Base-by-base conservation (phyloP, 495 filamentous ascomycete species). In the Lineolata rhizophorae region DNA sequence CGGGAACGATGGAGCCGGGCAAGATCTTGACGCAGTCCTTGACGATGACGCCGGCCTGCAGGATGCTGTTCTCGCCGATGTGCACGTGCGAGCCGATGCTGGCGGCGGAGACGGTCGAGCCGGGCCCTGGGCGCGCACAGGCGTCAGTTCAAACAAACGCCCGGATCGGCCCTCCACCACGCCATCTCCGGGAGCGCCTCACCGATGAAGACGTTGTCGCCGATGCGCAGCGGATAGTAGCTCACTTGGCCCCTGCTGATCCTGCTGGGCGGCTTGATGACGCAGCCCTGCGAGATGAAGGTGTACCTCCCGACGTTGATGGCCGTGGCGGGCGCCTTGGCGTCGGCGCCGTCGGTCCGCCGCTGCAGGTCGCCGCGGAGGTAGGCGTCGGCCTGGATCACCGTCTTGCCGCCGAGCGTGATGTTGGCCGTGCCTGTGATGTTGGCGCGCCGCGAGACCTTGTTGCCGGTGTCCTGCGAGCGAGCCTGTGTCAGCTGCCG, bases 371-470 rank as follows among this genome's bases (percentile, higher is more conserved):
- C 90, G 26, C 85, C 87, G 27, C 87, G 76, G 47, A 97, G 83
- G 45, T 80, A 76, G 40, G 76, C 84, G 45, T 90, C 78, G 34
- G 80, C 72, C 55, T 82, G 73, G 48, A 97, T 90, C 41, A 94
- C 78, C 6, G 81, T 87, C 54, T 85, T 90, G 35, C 87, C 87
- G 42, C 80, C 85, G 10, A 97, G 79, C 54, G 92, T 91, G 51
- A 97, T 93, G 57, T 95, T 85, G 37, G 85, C 81, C 17, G 83
- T 91, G 46, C 87, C 87, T 51, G 91, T 72, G 41, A 97, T 76
- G 44, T 74, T 70, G 31, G 76, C 72, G 31, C 79, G 78, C 43
- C 87, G 80, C 21, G 84, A 85, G 42, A 97, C 84, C 62, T 94
- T 94, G 65, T 97, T 97, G 40, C 87, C 87, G 18, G 83, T 94